These are phyloP conservation scores for Aspergillus arachidicola DNA, from an alignment of 2,329 filamentous ascomycete species.

Conservation along the genomic window DNA sequence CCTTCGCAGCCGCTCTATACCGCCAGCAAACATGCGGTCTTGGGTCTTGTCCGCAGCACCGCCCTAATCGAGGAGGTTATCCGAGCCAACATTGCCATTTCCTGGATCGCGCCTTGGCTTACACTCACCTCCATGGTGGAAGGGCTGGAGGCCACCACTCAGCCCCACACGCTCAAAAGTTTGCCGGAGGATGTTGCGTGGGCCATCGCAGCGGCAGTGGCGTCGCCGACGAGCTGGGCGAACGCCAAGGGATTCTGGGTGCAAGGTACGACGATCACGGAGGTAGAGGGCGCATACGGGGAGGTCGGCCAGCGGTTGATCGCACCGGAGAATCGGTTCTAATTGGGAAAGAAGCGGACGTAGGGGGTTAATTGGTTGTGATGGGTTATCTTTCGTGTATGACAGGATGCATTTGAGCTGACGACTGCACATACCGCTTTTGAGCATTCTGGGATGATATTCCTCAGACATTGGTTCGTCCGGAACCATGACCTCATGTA, in stretches of 20 bases:
- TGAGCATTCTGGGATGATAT: no score
- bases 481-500: no score
- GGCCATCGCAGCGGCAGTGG: slow-evolving; percentile 18
- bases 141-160: neutral
- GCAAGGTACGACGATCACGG: slow-evolving; percentile 19
- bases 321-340: slow-evolving; percentile 17
- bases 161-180: neutral
- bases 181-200: slow-evolving; percentile 19
- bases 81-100: slow-evolving; percentile 16
- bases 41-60: slow-evolving; percentile 21
- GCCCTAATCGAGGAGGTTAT: slow-evolving; percentile 17
- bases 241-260: slow-evolving; percentile 26
- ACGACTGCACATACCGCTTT: no score
- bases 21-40: slow-evolving; percentile 22
- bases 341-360: neutral
- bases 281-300: slow-evolving; percentile 21
- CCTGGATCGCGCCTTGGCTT: slow-evolving; percentile 23
- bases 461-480: no score
- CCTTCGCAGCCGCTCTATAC: slow-evolving; percentile 24
- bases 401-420: no score
- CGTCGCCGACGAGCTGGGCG: slow-evolving; percentile 1
- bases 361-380: no score
- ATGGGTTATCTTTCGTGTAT: no score
- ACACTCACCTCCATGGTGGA: slow-evolving; percentile 24
- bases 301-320: slow-evolving; percentile 20